These are phyloP conservation scores for Oryza punctata DNA, from an alignment of 176 grass and related monocot species.

Conservation along the genomic window DNA sequence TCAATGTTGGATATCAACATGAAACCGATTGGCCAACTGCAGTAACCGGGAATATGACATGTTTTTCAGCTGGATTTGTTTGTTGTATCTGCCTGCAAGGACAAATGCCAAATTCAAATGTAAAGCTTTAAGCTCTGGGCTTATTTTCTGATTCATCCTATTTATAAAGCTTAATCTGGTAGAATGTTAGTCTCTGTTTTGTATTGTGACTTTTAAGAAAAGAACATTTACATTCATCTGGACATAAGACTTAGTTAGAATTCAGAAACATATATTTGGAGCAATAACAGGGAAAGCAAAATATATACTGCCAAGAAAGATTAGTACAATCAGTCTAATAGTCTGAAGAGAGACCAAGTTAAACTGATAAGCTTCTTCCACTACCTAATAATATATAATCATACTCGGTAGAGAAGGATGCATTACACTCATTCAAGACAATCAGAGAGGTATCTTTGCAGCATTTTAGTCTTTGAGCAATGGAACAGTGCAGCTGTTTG, in stretches of 20 bases:
- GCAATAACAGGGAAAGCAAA: background rate
- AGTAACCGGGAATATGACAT: background rate
- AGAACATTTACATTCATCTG: background rate
- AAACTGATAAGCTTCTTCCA: background rate
- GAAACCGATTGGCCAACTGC: constrained; percentile 21
- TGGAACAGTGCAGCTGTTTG: background rate
- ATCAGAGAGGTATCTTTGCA: background rate
- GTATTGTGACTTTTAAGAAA: background rate
- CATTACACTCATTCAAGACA: background rate
- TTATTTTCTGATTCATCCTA: background rate
- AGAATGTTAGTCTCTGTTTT: background rate
- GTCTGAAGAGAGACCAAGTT: background rate
- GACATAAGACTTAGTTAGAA: background rate
- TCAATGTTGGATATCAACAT: background rate
- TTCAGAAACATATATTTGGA: background rate
- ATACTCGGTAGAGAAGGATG: background rate
- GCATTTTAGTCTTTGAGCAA: background rate
- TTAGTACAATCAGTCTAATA: background rate
- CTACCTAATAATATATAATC: background rate
- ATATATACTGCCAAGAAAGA: background rate
- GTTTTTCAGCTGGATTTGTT: background rate
- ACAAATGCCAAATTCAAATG: background rate
- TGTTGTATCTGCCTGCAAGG: background rate
- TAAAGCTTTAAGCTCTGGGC: background rate
- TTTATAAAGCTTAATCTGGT: background rate